Percentiles rank a stretch among this genome's conserved stretches.
These are phyloP conservation scores for Phyllosticta citriasiana DNA, from an alignment of 2,329 filamentous ascomycete genomes.

Conservation along the genomic window DNA sequence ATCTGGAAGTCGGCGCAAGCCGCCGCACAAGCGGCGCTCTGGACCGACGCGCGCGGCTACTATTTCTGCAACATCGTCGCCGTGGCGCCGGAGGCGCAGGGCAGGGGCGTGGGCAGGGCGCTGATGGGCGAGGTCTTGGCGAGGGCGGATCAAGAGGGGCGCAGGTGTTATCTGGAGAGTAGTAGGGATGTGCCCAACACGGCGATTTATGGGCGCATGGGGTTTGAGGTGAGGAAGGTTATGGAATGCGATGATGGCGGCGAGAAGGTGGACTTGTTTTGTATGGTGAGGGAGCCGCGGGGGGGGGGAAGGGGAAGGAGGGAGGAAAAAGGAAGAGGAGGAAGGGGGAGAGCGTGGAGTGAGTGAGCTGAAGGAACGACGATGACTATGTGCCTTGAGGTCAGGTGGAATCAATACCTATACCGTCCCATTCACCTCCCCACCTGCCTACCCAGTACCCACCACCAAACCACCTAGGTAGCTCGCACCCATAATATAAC, in stretches of 20 bases:
- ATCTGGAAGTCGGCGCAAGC: slow-evolving; percentile 62
- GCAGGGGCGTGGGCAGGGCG: slow-evolving; percentile 54
- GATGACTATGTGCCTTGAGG: too few species aligned
- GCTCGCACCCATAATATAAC: too few species aligned
- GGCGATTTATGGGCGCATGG: slow-evolving; percentile 59
- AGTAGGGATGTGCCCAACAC: slow-evolving; percentile 59
- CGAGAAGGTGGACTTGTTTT: slow-evolving; percentile 37
- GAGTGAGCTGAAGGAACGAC: too few species aligned
- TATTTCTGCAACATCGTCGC: slow-evolving; percentile 72
- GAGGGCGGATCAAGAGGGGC: slow-evolving; percentile 53
- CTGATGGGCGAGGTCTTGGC: slow-evolving; percentile 55
- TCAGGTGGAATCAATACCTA: too few species aligned
- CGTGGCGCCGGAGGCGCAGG: slow-evolving; percentile 54
- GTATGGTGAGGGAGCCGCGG: slow-evolving; percentile 34
- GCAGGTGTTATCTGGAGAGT: slow-evolving; percentile 61
- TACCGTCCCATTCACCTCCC: too few species aligned
- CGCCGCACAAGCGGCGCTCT: slow-evolving; percentile 50
- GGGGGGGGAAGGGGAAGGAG: background rate
- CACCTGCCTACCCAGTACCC: too few species aligned
- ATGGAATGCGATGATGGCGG: slow-evolving; percentile 58
- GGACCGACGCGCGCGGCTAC: slow-evolving; percentile 57
- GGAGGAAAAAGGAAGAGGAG: background rate
- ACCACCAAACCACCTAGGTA: too few species aligned
- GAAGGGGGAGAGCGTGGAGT: background rate
- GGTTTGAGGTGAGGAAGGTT: slow-evolving; percentile 54